Percentiles rank a stretch among this genome's conserved stretches.
Evolutionary conservation across 768 basidiomycete genomes (phyloP).

Genomic region (Leucocoprinus leucothites): DNA sequence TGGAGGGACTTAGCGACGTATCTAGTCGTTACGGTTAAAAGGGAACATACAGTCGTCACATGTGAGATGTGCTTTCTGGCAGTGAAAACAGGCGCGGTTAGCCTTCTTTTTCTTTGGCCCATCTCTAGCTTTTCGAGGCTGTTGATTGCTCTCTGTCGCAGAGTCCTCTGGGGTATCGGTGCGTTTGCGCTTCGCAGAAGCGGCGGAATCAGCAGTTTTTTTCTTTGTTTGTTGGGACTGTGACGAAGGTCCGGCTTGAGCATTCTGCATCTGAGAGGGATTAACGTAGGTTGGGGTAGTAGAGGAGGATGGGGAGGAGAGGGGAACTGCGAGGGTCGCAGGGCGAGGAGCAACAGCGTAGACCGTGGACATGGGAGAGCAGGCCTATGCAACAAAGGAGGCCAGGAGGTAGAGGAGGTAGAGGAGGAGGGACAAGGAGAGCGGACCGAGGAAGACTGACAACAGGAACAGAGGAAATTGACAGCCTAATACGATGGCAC

Average conservation of each 20-base stretch:
- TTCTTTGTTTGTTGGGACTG: constrained; percentile 34
- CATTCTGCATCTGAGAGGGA: constrained; percentile 39
- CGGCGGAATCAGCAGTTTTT: constrained; percentile 25
- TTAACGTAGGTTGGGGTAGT: constrained; percentile 33
- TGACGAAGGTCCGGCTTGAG: constrained; percentile 42
- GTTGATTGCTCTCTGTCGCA: constrained; percentile 37
- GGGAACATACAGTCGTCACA: constrained; percentile 90
- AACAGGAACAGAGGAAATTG: constrained; percentile 12
- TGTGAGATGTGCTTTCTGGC: constrained; percentile 97
- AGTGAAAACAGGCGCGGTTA: constrained; percentile 89
- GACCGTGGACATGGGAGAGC: constrained; percentile 32
- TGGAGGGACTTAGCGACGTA: constrained; percentile 14
- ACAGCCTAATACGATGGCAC: constrained; percentile 14
- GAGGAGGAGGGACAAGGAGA: constrained; percentile 22
- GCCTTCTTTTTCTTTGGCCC: constrained; percentile 95
- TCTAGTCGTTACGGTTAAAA: neutral
- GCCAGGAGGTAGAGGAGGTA: constrained; percentile 18
- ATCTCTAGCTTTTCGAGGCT: constrained; percentile 57
- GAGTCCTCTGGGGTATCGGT: constrained; percentile 57
- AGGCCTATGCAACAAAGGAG: constrained; percentile 15
- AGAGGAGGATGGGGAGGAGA: constrained; percentile 23
- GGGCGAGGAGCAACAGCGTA: constrained; percentile 36
- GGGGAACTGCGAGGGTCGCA: constrained; percentile 24
- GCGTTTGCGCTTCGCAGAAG: constrained; percentile 56
- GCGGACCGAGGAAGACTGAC: constrained; percentile 25